These are phyloP conservation scores for Penicillium sp. DNA, from an alignment of 2,329 filamentous ascomycete genomes.

Conservation along the genomic window DNA sequence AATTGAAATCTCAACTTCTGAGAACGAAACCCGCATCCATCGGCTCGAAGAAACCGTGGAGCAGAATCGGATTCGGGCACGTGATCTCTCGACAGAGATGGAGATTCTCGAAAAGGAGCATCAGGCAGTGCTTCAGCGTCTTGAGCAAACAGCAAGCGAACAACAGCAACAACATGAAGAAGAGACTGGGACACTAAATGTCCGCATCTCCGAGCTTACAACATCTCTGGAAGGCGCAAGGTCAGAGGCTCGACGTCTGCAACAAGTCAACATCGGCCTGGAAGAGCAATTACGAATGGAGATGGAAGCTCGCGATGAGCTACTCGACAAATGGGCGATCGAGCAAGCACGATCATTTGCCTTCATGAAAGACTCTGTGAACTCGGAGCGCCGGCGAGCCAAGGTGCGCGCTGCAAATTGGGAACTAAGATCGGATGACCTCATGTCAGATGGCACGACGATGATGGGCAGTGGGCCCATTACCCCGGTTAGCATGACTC, in stretches of 20 bases:
- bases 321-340: conserved; percentile 36
- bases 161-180: conserved; percentile 33
- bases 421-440: conserved; percentile 40
- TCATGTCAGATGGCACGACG: conserved; percentile 32
- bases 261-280: conserved; percentile 37
- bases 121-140: conserved; percentile 20
- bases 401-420: conserved; percentile 45
- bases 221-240: conserved; percentile 41
- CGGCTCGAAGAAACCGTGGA: conserved; percentile 38
- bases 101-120: conserved; percentile 37
- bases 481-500: conserved; percentile 44
- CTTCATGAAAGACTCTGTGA: conserved; percentile 40
- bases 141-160: conserved; percentile 27
- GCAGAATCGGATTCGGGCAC: conserved; percentile 36
- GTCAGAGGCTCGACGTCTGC: conserved; percentile 39
- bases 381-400: conserved; percentile 40
- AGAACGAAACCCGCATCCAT: conserved; percentile 38
- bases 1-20: conserved; percentile 38
- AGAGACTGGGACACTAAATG: conserved; percentile 44
- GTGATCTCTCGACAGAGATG: conserved; percentile 38
- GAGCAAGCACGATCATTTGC: conserved; percentile 37
- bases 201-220: conserved; percentile 42
- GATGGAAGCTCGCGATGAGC: conserved; percentile 36
- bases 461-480: conserved; percentile 42
- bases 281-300: conserved; percentile 42